phyloP scores from a whole-genome alignment of 2,329 filamentous ascomycete genomes.

The Westerdykella aurantiaca region DNA sequence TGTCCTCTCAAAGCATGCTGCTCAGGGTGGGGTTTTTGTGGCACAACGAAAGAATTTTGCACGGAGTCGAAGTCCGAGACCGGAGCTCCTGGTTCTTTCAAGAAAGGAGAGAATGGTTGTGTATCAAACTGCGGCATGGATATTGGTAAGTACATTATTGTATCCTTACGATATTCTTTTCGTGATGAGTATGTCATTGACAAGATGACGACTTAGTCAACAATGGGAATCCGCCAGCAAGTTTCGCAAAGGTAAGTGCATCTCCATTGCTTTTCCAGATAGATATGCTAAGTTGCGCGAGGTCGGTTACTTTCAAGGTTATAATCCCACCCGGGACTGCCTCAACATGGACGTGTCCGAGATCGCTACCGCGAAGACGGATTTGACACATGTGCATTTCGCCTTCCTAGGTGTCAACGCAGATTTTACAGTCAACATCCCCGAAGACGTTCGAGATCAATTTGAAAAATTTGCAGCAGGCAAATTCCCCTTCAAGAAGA shows the following conservation, averaged over 20 bases:
- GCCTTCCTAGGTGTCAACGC: conserved; percentile 7
- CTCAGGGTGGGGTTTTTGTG: conserved; percentile 16
- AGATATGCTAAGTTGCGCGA: not conserved
- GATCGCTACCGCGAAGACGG: not conserved
- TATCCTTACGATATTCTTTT: too few species aligned
- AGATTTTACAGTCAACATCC: conserved; percentile 16
- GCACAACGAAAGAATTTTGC: conserved; percentile 11
- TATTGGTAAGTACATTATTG: conserved; percentile 11
- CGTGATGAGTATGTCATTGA: too few species aligned
- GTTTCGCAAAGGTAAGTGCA: too few species aligned
- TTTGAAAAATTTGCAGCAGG: conserved; percentile 28
- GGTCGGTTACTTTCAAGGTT: not conserved
- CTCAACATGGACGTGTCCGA: conserved; percentile 5
- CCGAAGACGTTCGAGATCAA: conserved; percentile 14
- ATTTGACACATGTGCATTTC: conserved; percentile 13
- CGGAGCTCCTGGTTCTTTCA: not conserved
- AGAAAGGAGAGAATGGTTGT: conserved; percentile 8
- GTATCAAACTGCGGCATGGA: conserved; percentile 12
- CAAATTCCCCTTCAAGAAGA: conserved; percentile 29
- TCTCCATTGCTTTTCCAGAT: not conserved
- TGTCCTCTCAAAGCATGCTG: conserved; percentile 18
- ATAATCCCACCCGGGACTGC: conserved; percentile 5
- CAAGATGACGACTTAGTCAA: too few species aligned
- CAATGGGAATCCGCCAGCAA: too few species aligned
- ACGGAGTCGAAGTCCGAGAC: not conserved